Percentiles rank a stretch among this genome's conserved stretches.
Evolutionary conservation across 2,329 filamentous ascomycete species (phyloP).

Genomic region (Rhynchosporium secalis): DNA sequence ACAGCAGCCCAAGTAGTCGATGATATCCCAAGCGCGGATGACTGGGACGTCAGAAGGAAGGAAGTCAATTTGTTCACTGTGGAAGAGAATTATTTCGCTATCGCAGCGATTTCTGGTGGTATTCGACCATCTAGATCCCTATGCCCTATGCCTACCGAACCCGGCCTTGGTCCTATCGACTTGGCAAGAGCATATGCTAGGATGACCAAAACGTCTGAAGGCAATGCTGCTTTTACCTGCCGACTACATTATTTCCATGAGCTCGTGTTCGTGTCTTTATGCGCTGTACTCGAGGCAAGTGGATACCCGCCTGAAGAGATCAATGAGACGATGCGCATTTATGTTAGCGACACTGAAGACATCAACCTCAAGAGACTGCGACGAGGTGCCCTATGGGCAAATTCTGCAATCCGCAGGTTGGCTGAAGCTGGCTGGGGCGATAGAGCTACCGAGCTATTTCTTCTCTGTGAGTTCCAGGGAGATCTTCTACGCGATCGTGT

Average conservation of each 20-base stretch:
- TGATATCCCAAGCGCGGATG: background rate
- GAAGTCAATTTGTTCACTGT: background rate
- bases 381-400: background rate
- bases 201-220: background rate
- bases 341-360: background rate
- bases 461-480: background rate
- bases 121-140: background rate
- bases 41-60: background rate
- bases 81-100: background rate
- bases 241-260: background rate
- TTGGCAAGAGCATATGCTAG: background rate
- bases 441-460: background rate
- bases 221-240: background rate
- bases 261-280: background rate
- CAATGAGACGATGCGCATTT: background rate
- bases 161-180: background rate
- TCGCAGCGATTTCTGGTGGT: background rate
- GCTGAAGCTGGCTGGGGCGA: background rate
- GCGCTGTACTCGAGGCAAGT: background rate
- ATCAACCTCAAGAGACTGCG: background rate
- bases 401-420: background rate
- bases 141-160: background rate
- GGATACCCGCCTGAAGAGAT: background rate
- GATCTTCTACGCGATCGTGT: background rate
- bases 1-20: background rate